Conservation (phyloP, 495 filamentous ascomycete genomes). For the Neurospora tetraspora region DNA sequence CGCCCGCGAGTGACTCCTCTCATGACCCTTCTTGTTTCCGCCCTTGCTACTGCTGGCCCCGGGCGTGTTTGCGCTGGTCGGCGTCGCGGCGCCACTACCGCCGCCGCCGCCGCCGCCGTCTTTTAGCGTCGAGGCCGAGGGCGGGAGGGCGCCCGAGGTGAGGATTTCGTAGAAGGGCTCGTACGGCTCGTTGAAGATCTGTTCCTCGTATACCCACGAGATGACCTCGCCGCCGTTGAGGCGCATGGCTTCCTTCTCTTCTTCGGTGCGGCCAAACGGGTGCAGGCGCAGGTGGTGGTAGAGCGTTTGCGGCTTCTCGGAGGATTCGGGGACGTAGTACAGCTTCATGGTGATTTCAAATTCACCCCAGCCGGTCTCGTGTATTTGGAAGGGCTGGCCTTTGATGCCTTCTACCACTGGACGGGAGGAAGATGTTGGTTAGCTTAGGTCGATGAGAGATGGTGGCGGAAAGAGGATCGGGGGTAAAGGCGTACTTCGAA, state of each 20-base stretch:
- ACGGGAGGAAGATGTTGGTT: background rate
- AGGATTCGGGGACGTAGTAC: conserved; percentile 74
- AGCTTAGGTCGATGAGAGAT: background rate
- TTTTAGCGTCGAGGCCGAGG: conserved; percentile 17
- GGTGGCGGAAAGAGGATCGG: background rate
- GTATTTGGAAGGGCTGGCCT: conserved; percentile 72
- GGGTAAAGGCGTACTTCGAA: conserved; percentile 46
- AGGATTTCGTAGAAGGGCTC: conserved; percentile 79
- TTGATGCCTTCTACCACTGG: conserved; percentile 46
- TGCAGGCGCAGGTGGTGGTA: conserved; percentile 88
- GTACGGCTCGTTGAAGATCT: conserved; percentile 92
- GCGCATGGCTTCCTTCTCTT: conserved; percentile 56
- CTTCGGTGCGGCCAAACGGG: conserved; percentile 69
- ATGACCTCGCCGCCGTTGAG: conserved; percentile 54
- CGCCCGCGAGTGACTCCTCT: background rate
- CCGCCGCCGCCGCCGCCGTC: conserved; percentile 6
- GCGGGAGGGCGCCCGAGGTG: conserved; percentile 48
- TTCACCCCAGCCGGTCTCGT: conserved; percentile 94
- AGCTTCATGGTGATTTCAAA: conserved; percentile 92
- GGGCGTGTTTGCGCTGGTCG: background rate
- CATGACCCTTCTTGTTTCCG: background rate
- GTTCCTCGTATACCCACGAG: conserved; percentile 76
- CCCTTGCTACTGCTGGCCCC: background rate
- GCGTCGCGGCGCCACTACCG: background rate
- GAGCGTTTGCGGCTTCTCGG: conserved; percentile 83